Conservation (phyloP, 2,329 filamentous ascomycete species). For the Pseudogymnoascus sp. region DNA sequence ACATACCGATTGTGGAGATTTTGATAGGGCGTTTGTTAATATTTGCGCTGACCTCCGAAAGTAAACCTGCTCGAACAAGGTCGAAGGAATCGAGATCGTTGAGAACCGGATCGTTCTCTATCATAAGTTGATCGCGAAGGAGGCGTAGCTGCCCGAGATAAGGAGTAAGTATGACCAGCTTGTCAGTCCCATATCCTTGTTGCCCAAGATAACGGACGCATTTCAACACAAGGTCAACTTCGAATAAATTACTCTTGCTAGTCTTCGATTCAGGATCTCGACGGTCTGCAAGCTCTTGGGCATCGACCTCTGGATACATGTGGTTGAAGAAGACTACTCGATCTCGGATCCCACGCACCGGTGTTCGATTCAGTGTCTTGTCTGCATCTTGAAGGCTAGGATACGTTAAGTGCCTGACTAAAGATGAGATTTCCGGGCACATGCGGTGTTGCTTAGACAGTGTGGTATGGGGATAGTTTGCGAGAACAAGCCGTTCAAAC, state of each 20-base stretch:
- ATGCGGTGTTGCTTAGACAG: background rate
- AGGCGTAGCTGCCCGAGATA: background rate
- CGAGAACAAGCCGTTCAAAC: slow-evolving; percentile 40
- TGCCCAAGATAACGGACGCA: background rate
- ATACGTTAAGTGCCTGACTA: background rate
- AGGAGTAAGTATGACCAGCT: background rate
- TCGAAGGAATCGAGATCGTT: background rate
- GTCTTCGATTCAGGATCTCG: too few species aligned
- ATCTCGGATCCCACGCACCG: background rate
- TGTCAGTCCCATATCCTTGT: background rate
- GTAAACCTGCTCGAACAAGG: background rate
- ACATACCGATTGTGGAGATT: background rate
- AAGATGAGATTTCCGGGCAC: background rate
- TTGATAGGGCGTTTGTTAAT: background rate
- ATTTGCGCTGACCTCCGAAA: background rate
- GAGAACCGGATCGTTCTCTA: background rate
- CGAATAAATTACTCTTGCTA: background rate
- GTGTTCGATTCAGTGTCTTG: background rate
- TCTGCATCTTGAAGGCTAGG: background rate
- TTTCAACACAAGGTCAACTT: background rate
- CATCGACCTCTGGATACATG: background rate
- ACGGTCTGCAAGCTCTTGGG: too few species aligned
- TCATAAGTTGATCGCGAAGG: background rate
- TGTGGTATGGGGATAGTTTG: background rate
- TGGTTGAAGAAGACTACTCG: background rate